Percentiles rank a stretch among this genome's conserved stretches.
Evolutionary conservation across 169 alveolate species (phyloP).

Genomic region (Amoebophrya sp.): DNA sequence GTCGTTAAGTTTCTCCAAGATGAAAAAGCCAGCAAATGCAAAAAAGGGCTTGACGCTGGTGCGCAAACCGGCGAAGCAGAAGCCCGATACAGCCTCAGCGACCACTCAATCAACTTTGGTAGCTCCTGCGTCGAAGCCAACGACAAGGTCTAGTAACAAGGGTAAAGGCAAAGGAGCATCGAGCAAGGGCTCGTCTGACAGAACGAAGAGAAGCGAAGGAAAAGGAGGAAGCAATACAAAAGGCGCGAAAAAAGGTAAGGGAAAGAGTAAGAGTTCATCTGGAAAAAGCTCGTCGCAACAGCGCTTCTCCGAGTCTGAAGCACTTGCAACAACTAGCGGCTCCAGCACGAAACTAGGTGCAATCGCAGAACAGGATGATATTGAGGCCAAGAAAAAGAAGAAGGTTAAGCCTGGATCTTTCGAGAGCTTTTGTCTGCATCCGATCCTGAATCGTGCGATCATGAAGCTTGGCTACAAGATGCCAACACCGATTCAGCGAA

Average conservation of each 20-base stretch:
- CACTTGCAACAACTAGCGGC: neutral
- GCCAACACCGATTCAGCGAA: slow-evolving; percentile 90
- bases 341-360: neutral
- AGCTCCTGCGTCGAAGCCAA: no score
- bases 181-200: no score
- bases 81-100: no score
- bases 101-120: no score
- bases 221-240: neutral
- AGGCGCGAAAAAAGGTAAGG: neutral
- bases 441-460: slow-evolving; percentile 36
- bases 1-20: no score
- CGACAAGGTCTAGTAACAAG: no score
- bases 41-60: no score
- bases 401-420: slow-evolving; percentile 45
- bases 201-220: no score
- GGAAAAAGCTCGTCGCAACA: neutral
- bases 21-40: no score
- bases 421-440: slow-evolving; percentile 38
- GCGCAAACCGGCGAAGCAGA: no score
- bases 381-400: slow-evolving; percentile 1
- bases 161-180: no score
- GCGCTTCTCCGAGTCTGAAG: neutral
- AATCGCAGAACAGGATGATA: neutral
- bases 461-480: slow-evolving; percentile 52
- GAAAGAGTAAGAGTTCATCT: neutral